Evolutionary conservation across 306 rosid genomes (phyloP).

Genomic region (Bauhinia variegata): DNA sequence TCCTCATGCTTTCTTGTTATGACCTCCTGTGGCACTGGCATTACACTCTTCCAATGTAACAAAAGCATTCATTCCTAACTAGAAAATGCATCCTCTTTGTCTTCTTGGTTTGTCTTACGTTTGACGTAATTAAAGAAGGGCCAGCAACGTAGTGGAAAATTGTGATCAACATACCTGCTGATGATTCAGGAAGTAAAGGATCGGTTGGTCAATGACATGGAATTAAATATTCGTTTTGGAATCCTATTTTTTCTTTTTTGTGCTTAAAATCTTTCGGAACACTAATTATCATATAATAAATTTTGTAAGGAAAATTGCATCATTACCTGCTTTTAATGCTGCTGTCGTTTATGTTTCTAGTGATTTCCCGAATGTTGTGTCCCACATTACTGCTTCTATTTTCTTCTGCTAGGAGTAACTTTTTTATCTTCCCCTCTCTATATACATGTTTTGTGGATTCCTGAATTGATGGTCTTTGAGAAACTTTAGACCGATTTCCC

Average conservation of each 20-base stretch:
- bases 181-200: neutral
- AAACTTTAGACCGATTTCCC: slow-evolving; percentile 42
- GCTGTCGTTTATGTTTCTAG: slow-evolving; percentile 20
- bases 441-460: slow-evolving; percentile 29
- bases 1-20: neutral
- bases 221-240: neutral
- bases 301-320: slow-evolving; percentile 1
- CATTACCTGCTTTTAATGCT: slow-evolving; percentile 50
- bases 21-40: slow-evolving; percentile 8
- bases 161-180: slow-evolving; percentile 46
- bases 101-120: slow-evolving; percentile 32
- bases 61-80: slow-evolving; percentile 10
- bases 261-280: too few relatives aligned
- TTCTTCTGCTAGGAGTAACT: slow-evolving; percentile 28
- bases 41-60: neutral
- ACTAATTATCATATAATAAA: neutral
- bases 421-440: slow-evolving; percentile 39
- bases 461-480: slow-evolving; percentile 33
- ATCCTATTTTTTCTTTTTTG: too few relatives aligned
- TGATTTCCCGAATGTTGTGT: slow-evolving; percentile 28
- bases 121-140: slow-evolving; percentile 45
- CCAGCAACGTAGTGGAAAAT: slow-evolving; percentile 58
- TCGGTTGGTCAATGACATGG: slow-evolving; percentile 15
- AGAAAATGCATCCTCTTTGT: slow-evolving; percentile 34
- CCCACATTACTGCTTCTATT: slow-evolving; percentile 29